Conservation (phyloP, 2,329 filamentous ascomycete genomes). For the Trichophyton rubrum region DNA sequence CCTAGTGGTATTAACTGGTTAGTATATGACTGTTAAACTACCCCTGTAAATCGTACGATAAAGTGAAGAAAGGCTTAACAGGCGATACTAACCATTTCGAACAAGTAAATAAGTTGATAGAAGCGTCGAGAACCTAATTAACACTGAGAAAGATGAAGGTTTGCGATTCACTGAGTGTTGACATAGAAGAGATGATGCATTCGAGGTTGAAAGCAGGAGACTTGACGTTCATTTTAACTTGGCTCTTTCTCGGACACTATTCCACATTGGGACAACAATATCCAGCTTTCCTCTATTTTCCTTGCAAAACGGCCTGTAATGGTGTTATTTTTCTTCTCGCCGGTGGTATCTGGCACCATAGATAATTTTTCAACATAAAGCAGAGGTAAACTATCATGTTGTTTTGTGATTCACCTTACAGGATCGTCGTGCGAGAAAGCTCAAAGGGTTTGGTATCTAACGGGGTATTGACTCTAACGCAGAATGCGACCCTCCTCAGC, state of each 20-base stretch:
- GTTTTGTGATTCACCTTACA: not conserved
- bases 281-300: not conserved
- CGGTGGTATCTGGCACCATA: not conserved
- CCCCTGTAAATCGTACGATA: no score
- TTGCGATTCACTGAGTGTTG: not conserved
- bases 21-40: not conserved
- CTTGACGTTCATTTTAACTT: not conserved
- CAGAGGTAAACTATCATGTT: not conserved
- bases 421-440: not conserved
- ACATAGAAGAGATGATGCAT: not conserved
- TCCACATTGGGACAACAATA: not conserved
- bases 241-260: not conserved
- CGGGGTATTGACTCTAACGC: no score
- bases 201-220: not conserved
- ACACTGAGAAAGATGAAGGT: not conserved
- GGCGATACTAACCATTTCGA: not conserved
- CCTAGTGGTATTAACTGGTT: constrained; percentile 2
- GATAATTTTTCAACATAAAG: not conserved
- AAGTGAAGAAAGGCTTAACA: no score
- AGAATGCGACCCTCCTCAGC: no score
- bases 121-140: not conserved
- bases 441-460: no score
- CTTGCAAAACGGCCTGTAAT: not conserved
- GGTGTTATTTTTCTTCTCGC: no score
- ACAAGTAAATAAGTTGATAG: not conserved